These are phyloP conservation scores for Scheffersomyces titani DNA, from an alignment of 1,139 yeast species.

Conservation along the genomic window DNA sequence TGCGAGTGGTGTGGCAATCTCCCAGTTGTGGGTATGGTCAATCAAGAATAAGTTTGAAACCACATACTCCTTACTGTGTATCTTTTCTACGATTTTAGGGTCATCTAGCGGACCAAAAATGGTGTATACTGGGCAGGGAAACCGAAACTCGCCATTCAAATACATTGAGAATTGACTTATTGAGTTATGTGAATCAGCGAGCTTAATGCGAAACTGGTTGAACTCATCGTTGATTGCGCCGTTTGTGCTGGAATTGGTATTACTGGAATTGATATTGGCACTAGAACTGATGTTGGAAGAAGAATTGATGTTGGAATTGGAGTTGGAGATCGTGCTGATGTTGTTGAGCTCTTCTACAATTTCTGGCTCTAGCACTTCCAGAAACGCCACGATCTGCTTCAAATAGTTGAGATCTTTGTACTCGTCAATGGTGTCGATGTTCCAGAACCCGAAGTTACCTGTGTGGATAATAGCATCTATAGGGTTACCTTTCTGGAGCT, in stretches of 20 bases:
- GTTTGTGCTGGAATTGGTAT: conserved; percentile 7
- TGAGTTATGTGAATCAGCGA: conserved; percentile 29
- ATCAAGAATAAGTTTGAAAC: conserved; percentile 62
- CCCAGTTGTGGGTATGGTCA: conserved; percentile 55
- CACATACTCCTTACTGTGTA: conserved; percentile 52
- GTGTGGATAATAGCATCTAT: conserved; percentile 59
- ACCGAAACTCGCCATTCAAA: conserved; percentile 43
- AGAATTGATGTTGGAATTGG: background rate
- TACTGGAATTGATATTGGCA: conserved; percentile 7
- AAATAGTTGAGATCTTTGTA: conserved; percentile 56
- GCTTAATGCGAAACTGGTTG: conserved; percentile 37
- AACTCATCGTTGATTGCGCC: background rate
- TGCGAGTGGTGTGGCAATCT: conserved; percentile 37
- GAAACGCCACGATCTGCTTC: conserved; percentile 69
- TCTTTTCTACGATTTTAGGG: conserved; percentile 60
- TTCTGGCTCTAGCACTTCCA: conserved; percentile 55
- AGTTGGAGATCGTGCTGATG: conserved; percentile 41
- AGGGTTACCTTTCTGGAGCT: conserved; percentile 11
- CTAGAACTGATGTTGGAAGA: conserved; percentile 33
- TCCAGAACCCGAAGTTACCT: conserved; percentile 81
- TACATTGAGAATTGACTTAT: conserved; percentile 59
- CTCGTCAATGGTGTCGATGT: conserved; percentile 51
- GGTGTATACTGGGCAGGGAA: conserved; percentile 72
- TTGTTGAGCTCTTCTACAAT: conserved; percentile 49
- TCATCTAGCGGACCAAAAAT: conserved; percentile 79